Conservation (phyloP, 768 basidiomycete species). For the Auriscalpium orientale region DNA sequence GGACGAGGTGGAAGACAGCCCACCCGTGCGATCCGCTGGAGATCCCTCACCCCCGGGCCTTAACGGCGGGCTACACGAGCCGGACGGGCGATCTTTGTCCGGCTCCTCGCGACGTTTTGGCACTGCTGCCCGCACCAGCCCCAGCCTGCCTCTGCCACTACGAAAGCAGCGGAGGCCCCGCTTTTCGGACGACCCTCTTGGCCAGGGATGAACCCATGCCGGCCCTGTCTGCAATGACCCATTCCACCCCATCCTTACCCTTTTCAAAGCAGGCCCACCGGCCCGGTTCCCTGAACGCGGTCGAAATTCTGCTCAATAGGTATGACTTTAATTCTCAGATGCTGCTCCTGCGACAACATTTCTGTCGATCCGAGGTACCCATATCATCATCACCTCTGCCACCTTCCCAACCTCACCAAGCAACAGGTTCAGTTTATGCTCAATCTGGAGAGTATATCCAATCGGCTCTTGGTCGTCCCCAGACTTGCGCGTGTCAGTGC, state of each 20-base stretch:
- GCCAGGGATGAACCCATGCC: slow-evolving; percentile 45
- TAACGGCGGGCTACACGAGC: background rate
- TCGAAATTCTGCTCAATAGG: slow-evolving; percentile 53
- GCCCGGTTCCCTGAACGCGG: slow-evolving; percentile 34
- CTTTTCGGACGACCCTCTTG: slow-evolving; percentile 68
- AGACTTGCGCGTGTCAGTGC: slow-evolving; percentile 93
- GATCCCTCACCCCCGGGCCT: slow-evolving; percentile 15
- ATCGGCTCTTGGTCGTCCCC: slow-evolving; percentile 85
- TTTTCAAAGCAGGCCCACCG: slow-evolving; percentile 38
- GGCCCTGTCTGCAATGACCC: slow-evolving; percentile 34
- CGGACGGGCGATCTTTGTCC: background rate
- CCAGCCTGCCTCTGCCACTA: slow-evolving; percentile 59
- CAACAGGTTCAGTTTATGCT: slow-evolving; percentile 78
- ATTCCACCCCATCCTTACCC: slow-evolving; percentile 67
- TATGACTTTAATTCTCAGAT: slow-evolving; percentile 64
- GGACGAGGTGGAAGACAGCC: slow-evolving; percentile 32
- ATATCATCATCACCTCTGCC: background rate
- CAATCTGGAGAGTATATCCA: slow-evolving; percentile 86
- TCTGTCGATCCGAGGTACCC: slow-evolving; percentile 78
- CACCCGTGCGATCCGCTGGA: slow-evolving; percentile 4
- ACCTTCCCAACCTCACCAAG: background rate
- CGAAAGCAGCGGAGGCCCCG: slow-evolving; percentile 44
- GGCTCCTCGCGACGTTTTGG: slow-evolving; percentile 21
- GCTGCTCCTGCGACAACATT: slow-evolving; percentile 76
- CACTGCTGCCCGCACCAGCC: slow-evolving; percentile 64